phyloP scores from a whole-genome alignment of 1,284 basidiomycete species.

The Sporisorium exsertum region DNA sequence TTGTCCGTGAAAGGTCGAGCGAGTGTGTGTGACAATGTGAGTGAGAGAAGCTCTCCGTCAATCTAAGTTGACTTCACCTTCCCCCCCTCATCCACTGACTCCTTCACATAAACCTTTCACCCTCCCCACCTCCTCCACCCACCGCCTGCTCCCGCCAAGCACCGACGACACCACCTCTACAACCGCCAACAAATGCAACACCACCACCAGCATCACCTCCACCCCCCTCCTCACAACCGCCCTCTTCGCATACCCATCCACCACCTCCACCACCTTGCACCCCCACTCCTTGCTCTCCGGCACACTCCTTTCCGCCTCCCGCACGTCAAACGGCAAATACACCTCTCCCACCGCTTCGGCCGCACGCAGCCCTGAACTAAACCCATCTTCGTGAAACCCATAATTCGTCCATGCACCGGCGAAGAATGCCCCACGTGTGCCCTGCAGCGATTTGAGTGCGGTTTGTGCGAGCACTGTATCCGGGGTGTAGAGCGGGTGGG shows the following conservation, averaged over 20 bases:
- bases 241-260: constrained; percentile 8
- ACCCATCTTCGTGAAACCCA: constrained; percentile 83
- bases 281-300: constrained; percentile 8
- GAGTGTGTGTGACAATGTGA: no score
- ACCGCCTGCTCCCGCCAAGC: neutral
- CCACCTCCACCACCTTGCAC: constrained; percentile 14
- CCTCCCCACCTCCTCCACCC: constrained; percentile 3
- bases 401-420: constrained; percentile 84
- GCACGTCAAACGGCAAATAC: constrained; percentile 69
- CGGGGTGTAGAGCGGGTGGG: constrained; percentile 75
- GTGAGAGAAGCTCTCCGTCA: no score
- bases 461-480: constrained; percentile 74
- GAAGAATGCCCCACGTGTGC: constrained; percentile 75
- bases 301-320: constrained; percentile 60
- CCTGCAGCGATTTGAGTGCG: constrained; percentile 76
- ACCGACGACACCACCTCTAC: constrained; percentile 12
- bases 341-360: constrained; percentile 65
- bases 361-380: constrained; percentile 73
- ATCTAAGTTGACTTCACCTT: constrained; percentile 10
- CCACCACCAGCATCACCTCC: constrained; percentile 5
- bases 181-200: constrained; percentile 16
- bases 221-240: constrained; percentile 1
- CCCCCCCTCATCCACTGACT: constrained; percentile 3
- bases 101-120: constrained; percentile 11
- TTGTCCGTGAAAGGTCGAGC: no score